Conservation (phyloP, 2,329 filamentous ascomycete genomes). For the Diplodia sapinea region DNA sequence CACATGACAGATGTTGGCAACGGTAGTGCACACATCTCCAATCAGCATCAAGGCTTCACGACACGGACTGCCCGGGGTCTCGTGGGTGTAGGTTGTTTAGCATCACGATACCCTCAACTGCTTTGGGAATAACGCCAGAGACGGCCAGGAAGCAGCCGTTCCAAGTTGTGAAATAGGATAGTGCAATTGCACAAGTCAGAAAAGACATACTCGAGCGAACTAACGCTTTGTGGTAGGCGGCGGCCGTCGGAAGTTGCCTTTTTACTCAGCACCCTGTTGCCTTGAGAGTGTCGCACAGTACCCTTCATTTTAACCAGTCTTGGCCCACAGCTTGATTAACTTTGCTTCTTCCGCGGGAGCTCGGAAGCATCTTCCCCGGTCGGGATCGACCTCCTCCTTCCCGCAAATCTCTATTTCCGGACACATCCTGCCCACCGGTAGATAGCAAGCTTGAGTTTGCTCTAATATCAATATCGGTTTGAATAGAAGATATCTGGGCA, state of each 20-base stretch:
- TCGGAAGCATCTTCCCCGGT: constrained; percentile 14
- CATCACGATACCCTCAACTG: not conserved
- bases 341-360: constrained; percentile 27
- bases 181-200: not conserved
- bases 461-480: not conserved
- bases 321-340: constrained; percentile 6
- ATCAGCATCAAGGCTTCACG: not conserved
- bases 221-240: not conserved
- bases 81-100: not conserved
- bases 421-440: not conserved
- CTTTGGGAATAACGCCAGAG: constrained; percentile 4
- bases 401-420: not conserved
- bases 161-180: not conserved
- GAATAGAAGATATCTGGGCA: not conserved
- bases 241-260: not conserved
- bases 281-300: not conserved
- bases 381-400: constrained; percentile 6
- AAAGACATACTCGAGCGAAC: not conserved
- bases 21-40: too few species aligned
- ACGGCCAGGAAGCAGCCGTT: not conserved
- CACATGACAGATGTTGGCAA: constrained; percentile 1
- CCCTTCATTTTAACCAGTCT: not conserved
- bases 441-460: constrained; percentile 13
- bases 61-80: not conserved
- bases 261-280: not conserved